Conservation (phyloP, 768 basidiomycete species). For the Calvatia gigantea region DNA sequence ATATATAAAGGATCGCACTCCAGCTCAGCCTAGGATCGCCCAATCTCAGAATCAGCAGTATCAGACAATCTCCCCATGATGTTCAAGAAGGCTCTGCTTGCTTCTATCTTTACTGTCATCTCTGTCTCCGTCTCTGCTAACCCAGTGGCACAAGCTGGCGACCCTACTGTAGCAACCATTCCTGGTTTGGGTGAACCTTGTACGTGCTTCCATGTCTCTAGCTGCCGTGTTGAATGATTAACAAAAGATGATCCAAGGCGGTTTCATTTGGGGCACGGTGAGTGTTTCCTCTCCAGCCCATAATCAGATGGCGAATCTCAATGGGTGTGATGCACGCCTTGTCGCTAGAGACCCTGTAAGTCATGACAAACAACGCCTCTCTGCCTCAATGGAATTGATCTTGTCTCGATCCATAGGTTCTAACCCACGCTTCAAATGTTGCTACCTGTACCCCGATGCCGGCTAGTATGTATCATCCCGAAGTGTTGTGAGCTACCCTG, state of each 20-base stretch:
- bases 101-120: background rate
- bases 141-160: background rate
- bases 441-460: background rate
- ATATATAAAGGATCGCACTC: too few species aligned
- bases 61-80: too few species aligned
- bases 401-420: background rate
- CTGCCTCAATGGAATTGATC: background rate
- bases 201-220: background rate
- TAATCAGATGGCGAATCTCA: background rate
- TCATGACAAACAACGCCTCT: background rate
- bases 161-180: background rate
- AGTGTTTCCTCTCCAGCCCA: background rate
- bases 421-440: background rate
- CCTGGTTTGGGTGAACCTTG: slow-evolving; percentile 1
- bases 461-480: background rate
- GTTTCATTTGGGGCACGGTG: slow-evolving; percentile 3
- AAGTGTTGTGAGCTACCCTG: background rate
- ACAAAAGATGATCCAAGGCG: background rate
- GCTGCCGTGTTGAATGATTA: background rate
- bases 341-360: slow-evolving; percentile 4
- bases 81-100: background rate
- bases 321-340: background rate
- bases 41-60: too few species aligned
- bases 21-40: too few species aligned
- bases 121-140: background rate